Conservation (phyloP, 192 early-diverging fungal genomes). For the Linnemannia exigua region DNA sequence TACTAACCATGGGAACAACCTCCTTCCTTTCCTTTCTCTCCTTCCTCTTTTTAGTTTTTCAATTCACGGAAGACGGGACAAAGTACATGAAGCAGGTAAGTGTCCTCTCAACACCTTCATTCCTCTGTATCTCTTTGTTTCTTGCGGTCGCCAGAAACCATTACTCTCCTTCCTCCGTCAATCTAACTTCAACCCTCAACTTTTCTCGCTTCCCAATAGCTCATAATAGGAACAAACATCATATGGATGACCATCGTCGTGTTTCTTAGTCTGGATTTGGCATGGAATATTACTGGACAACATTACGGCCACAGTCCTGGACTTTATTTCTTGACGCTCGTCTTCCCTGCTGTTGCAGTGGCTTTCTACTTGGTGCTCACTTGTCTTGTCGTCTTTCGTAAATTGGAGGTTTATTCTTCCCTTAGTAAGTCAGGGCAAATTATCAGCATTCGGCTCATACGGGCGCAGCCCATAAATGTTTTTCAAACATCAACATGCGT, state of each 20-base stretch:
- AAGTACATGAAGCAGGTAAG: constrained; percentile 17
- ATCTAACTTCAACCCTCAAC: too few relatives aligned
- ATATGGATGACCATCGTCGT: constrained; percentile 11
- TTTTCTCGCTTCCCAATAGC: background rate
- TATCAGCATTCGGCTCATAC: too few relatives aligned
- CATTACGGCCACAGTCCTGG: constrained; percentile 26
- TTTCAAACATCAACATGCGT: background rate
- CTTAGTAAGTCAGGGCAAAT: constrained; percentile 15
- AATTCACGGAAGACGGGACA: constrained; percentile 50
- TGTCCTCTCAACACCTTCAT: too few relatives aligned
- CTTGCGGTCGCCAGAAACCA: too few relatives aligned
- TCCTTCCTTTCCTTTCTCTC: background rate
- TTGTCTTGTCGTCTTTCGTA: constrained; percentile 26
- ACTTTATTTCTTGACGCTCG: constrained; percentile 27
- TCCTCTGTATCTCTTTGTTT: too few relatives aligned
- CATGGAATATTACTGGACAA: constrained; percentile 22
- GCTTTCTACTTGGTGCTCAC: constrained; percentile 20
- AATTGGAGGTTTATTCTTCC: constrained; percentile 22
- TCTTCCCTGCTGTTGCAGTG: constrained; percentile 19
- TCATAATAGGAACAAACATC: constrained; percentile 27
- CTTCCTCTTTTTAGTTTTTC: constrained; percentile 52
- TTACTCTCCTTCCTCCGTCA: background rate
- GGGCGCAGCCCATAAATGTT: too few relatives aligned
- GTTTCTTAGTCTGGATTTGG: constrained; percentile 32
- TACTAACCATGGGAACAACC: background rate